Evolutionary conservation across 805 yeast species (phyloP).

Genomic region (Saturnispora kantuleensis): DNA sequence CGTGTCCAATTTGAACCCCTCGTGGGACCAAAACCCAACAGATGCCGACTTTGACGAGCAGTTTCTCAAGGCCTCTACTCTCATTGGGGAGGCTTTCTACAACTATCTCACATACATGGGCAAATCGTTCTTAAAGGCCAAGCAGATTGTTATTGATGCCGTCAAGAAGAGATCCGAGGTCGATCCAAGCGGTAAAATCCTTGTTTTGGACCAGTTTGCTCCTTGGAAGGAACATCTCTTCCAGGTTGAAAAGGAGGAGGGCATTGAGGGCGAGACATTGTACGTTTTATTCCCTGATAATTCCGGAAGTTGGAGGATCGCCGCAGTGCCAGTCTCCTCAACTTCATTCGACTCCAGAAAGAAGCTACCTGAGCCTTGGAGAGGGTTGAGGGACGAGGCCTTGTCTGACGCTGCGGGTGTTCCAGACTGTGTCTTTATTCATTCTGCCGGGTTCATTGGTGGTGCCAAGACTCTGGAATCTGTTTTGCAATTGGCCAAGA

Average conservation of each 20-base stretch:
- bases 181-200: constrained; percentile 62
- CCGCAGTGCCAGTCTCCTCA: constrained; percentile 79
- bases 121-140: constrained; percentile 86
- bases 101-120: constrained; percentile 63
- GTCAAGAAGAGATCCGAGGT: constrained; percentile 48
- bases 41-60: constrained; percentile 57
- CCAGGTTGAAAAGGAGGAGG: constrained; percentile 53
- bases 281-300: constrained; percentile 78
- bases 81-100: constrained; percentile 78
- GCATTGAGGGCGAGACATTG: constrained; percentile 45
- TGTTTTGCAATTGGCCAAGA: constrained; percentile 61
- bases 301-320: constrained; percentile 70
- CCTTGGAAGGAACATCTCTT: constrained; percentile 96
- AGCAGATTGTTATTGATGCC: constrained; percentile 63
- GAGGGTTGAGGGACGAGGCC: constrained; percentile 90
- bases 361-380: constrained; percentile 83
- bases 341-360: constrained; percentile 76
- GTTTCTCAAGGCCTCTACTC: constrained; percentile 59
- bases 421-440: constrained; percentile 81
- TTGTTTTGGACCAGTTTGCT: constrained; percentile 65
- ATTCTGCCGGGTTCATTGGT: constrained; percentile 96
- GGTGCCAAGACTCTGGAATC: constrained; percentile 79
- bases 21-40: constrained; percentile 64
- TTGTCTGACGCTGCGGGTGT: constrained; percentile 69
- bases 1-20: constrained; percentile 73